phyloP scores from a whole-genome alignment of 2,329 filamentous ascomycete species.

The Apiospora arundinis region DNA sequence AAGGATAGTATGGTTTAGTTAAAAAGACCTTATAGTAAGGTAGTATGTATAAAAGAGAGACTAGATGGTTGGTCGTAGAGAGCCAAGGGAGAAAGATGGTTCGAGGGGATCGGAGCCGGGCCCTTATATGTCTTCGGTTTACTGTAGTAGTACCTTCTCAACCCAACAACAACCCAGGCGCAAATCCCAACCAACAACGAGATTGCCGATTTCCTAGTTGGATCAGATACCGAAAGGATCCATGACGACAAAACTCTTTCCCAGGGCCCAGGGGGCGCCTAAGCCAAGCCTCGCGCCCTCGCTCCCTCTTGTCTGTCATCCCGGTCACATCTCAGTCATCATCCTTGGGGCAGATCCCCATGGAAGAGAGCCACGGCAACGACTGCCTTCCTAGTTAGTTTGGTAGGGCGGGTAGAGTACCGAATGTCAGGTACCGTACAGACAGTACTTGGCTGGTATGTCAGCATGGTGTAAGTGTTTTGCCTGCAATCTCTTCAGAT shows the following conservation, averaged over 20 bases:
- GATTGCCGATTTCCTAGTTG: neutral
- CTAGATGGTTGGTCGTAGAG: neutral
- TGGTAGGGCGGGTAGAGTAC: neutral
- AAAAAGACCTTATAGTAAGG: neutral
- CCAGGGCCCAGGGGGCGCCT: neutral
- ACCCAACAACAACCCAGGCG: neutral
- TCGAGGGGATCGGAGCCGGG: neutral
- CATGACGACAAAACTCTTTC: neutral
- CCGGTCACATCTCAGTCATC: neutral
- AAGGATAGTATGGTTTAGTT: neutral
- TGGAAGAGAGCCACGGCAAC: neutral
- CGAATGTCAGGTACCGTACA: neutral
- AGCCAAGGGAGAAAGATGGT: neutral
- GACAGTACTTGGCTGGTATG: neutral
- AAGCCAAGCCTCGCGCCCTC: neutral
- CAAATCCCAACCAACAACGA: neutral
- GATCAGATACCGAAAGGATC: neutral
- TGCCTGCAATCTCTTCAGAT: slow-evolving; percentile 5
- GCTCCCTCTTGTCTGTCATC: neutral
- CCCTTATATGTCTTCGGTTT: neutral
- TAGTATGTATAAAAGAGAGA: slow-evolving; percentile 5
- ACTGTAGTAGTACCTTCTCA: neutral
- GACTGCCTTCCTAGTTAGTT: neutral
- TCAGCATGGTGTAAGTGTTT: neutral
- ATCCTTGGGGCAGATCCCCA: neutral